A percentile compares a stretch with the other conserved stretches of the same genome.
These are phyloP conservation scores for Logfia minima DNA, from an alignment of 129 eudicot genomes.

Conservation along the genomic window DNA sequence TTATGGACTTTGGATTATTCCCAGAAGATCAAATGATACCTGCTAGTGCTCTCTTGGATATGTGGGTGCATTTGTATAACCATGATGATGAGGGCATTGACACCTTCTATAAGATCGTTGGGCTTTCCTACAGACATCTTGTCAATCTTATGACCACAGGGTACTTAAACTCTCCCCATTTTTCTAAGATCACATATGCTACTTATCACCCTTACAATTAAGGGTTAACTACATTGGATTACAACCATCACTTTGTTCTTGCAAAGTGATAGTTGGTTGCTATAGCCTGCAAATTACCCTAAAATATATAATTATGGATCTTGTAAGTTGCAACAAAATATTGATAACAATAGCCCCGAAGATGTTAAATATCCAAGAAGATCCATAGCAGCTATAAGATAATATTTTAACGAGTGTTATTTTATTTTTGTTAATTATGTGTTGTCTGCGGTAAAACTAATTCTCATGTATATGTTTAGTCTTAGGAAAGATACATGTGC, in stretches of 20 bases:
- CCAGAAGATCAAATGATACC: conserved; percentile 52
- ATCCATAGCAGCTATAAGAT: too few species aligned
- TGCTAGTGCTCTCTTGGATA: conserved; percentile 37
- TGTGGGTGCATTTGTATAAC: conserved; percentile 48
- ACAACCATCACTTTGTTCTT: too few species aligned
- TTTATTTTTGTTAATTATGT: neutral
- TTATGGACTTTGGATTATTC: conserved; percentile 44
- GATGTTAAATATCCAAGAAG: too few species aligned
- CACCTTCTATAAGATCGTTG: conserved; percentile 24
- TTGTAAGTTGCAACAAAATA: too few species aligned
- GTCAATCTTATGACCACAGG: conserved; percentile 13
- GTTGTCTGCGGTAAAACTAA: neutral
- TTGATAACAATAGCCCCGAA: too few species aligned
- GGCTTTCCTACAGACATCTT: conserved; percentile 38
- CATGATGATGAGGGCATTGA: conserved; percentile 32
- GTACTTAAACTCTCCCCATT: conserved; percentile 7
- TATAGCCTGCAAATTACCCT: too few species aligned
- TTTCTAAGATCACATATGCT: neutral
- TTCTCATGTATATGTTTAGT: neutral
- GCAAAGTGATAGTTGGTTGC: too few species aligned
- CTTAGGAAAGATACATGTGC: conserved; percentile 9
- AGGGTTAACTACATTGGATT: too few species aligned
- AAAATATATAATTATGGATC: too few species aligned
- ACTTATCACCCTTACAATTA: neutral
- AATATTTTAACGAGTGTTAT: neutral